Evolutionary conservation across 495 filamentous ascomycete genomes (phyloP), one percentile per base, ranked within the genome.

Genomic region (Umbilicaria muhlenbergii): DNA sequence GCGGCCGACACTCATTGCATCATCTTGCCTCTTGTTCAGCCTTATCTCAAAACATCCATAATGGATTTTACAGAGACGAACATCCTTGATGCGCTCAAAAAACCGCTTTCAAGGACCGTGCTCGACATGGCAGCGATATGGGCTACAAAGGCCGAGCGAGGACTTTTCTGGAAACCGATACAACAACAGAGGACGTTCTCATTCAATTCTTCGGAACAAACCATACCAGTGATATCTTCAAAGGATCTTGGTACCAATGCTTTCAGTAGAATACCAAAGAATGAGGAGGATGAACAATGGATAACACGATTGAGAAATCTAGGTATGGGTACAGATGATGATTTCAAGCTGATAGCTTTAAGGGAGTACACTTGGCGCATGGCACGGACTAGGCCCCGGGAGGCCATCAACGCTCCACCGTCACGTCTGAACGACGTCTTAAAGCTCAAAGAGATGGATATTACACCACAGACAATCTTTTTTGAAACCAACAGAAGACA

Each of bases 231-330:
- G 1, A 61, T 64, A 11, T 69, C 69, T 21, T 61, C 65, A 0
- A 64, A 62, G 45, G 68, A 65, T 38, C 48, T 65, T 55, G 52
- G 45, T 34, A 38, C 41, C 2, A 46, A 48, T 35, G 38, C 45
- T 11, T 47, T 71, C 28, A 52, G 49, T 37, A 44, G 59, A 19
- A 55, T 65, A 1, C 40, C 58, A 13, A 86, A 74, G 54, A 94
- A 89, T 52, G 87, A 94, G n/a, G 89, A 95, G 57, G 92, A 99
- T 58, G 86, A 95, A 44, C 78, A 87, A 53, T 99, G 92, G 92
- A 66, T 99, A n/a, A 65, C 65, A 15, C 75, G 82, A 40, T 62
- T 99, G 28, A 73, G 85, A 28, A 88, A 83, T 47, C 73, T 91
- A 33, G 89, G 91, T 0, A 83, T 99, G 73, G 59, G 66, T 1